phyloP scores from a whole-genome alignment of 164 flowering plant species.

The Tinospora cordifolia region DNA sequence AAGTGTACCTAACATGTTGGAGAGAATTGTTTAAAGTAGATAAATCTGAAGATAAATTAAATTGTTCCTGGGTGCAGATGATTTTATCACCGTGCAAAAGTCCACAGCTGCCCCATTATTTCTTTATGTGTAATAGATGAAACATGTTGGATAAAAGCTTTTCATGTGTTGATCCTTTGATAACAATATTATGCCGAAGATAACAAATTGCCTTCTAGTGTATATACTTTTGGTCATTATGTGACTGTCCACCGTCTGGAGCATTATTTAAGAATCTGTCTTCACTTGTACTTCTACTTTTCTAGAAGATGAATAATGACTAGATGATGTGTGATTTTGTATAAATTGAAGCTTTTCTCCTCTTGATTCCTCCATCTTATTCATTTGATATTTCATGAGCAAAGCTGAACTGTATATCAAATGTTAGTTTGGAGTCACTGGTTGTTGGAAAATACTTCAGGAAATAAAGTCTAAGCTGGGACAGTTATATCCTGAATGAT shows the following conservation, averaged over 20 bases:
- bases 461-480: background rate
- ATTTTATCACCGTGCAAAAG: background rate
- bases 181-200: no score
- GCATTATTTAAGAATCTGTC: background rate
- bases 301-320: background rate
- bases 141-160: background rate
- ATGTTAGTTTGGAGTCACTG: background rate
- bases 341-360: no score
- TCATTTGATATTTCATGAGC: background rate
- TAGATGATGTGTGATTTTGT: background rate
- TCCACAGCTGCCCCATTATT: background rate
- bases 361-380: no score
- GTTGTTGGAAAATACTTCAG: background rate
- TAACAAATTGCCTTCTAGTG: background rate
- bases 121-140: background rate
- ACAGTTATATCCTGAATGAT: background rate
- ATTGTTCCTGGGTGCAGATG: background rate
- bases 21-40: background rate
- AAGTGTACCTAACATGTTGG: background rate
- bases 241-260: no score
- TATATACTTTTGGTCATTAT: background rate
- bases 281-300: background rate
- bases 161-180: no score
- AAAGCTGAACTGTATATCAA: background rate
- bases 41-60: background rate